Percentiles rank a stretch among this genome's conserved stretches.
These are phyloP conservation scores for Aspergillus sp. DNA, from an alignment of 2,329 filamentous ascomycete genomes.

Conservation along the genomic window DNA sequence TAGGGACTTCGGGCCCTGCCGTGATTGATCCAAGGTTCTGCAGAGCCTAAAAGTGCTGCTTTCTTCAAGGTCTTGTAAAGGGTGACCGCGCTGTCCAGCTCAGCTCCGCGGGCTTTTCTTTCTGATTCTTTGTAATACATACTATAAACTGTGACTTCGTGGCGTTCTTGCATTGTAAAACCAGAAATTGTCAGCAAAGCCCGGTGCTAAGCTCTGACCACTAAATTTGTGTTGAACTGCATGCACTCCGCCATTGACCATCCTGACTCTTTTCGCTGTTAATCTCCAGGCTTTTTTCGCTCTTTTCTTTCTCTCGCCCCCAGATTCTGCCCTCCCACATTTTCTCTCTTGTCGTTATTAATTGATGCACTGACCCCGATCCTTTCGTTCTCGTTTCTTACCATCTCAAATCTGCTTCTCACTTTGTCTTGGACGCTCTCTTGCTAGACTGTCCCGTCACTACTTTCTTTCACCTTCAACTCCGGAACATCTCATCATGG, in stretches of 20 bases:
- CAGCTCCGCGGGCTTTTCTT: background rate
- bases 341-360: background rate
- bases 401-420: background rate
- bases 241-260: background rate
- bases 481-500: background rate
- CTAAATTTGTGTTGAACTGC: background rate
- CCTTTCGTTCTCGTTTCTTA: background rate
- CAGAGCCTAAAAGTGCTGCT: background rate
- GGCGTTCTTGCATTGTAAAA: background rate
- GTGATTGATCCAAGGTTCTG: slow-evolving; percentile 4
- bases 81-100: no score
- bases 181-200: background rate
- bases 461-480: slow-evolving; percentile 2
- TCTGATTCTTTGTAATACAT: background rate
- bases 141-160: background rate
- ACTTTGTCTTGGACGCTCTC: slow-evolving; percentile 2
- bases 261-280: background rate
- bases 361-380: slow-evolving; percentile 5
- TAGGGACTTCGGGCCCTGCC: background rate
- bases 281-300: background rate
- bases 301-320: slow-evolving; percentile 1
- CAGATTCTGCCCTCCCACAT: background rate
- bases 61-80: background rate
- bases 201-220: background rate
- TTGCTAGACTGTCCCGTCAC: slow-evolving; percentile 10